These are phyloP conservation scores for Nigrograna mackinnonii DNA, from an alignment of 2,329 filamentous ascomycete genomes.

Conservation along the genomic window DNA sequence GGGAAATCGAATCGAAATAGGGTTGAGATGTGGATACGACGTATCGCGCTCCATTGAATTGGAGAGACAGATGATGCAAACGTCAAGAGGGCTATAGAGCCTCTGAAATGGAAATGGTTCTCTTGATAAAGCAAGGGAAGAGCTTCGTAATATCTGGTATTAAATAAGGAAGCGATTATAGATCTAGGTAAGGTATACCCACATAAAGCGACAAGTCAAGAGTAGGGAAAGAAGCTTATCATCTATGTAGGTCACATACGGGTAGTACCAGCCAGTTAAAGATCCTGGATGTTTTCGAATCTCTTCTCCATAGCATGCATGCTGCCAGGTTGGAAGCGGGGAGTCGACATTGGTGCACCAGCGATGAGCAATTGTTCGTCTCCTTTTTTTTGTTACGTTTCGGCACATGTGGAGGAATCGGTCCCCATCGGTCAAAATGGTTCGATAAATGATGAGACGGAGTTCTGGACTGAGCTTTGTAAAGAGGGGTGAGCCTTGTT, in stretches of 20 bases:
- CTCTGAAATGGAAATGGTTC: conserved; percentile 9
- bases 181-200: neutral
- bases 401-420: conserved; percentile 9
- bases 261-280: neutral
- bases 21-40: conserved; percentile 5
- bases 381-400: conserved; percentile 1
- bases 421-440: conserved; percentile 2
- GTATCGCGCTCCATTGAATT: conserved; percentile 4
- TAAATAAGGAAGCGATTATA: neutral
- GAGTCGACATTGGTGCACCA: conserved; percentile 7
- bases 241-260: conserved; percentile 1
- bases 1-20: neutral
- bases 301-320: conserved; percentile 7
- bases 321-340: conserved; percentile 11
- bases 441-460: conserved; percentile 2
- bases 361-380: conserved; percentile 5
- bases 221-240: conserved; percentile 9
- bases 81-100: neutral
- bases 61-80: conserved; percentile 4
- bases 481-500: neutral
- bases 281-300: no score
- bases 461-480: conserved; percentile 1
- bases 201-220: conserved; percentile 5
- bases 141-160: conserved; percentile 7
- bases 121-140: conserved; percentile 4